phyloP scores from a whole-genome alignment of 805 yeast genomes.

The Ogataea methanolica region DNA sequence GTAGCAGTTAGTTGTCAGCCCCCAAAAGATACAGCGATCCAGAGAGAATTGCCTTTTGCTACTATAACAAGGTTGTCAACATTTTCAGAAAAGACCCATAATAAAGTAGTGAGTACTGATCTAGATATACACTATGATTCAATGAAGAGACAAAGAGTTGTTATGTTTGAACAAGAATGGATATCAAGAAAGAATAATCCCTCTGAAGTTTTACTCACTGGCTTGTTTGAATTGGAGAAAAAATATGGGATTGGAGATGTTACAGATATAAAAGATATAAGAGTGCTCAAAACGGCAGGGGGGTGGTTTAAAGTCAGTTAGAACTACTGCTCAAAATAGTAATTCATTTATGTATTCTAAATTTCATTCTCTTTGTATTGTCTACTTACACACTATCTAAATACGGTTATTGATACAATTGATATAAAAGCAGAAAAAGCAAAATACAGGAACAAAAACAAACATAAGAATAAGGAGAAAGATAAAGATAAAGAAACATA shows the following conservation, averaged over 20 bases:
- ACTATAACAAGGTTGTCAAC: not conserved
- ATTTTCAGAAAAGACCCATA: not conserved
- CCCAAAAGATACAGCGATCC: no score
- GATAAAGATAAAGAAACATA: not conserved
- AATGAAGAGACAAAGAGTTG: not conserved
- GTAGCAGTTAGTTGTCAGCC: no score
- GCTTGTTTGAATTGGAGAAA: not conserved
- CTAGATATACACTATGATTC: not conserved
- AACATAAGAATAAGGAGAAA: not conserved
- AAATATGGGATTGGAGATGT: not conserved
- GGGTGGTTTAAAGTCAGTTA: conserved; percentile 1
- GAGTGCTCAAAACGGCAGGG: not conserved
- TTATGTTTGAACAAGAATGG: conserved; percentile 2
- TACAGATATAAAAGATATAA: not conserved
- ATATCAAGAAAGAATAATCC: not conserved
- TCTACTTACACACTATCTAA: no score
- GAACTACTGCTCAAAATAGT: not conserved
- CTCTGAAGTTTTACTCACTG: not conserved
- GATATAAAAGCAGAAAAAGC: no score
- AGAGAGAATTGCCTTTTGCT: no score
- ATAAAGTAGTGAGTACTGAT: not conserved
- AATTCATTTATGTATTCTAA: not conserved
- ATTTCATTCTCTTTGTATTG: not conserved
- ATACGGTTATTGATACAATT: no score
- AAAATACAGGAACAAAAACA: not conserved